Base-by-base conservation (phyloP, 306 rosid genomes). In the Vigna reflexopilosa region DNA sequence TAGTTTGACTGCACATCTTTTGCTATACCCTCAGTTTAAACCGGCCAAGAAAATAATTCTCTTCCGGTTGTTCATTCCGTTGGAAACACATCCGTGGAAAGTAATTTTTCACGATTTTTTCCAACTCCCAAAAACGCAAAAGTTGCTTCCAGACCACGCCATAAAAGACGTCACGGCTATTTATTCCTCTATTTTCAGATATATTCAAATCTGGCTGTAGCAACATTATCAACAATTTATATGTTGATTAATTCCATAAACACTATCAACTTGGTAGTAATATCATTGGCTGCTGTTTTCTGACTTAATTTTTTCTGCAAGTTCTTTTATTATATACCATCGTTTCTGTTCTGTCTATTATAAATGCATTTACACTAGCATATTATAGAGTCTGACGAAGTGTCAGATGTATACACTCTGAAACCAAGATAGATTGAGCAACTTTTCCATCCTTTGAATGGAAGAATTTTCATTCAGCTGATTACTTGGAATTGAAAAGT, bases 361-460 rank as follows among this genome's bases (percentile, higher is more conserved):
- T 63, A 52, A 54, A 67, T 45, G 13, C 7, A 36, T 36, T 36
- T 36, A 58, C 10, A 65, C 7, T 30, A 0, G 16, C 9, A 38
- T 38, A 7, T 6, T 51, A 15, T 20, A 28, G 34, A 36, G 52
- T 28, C 10, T 62, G 14, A 50, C 22, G 15, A 4, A 50, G 20
- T 34, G 40, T 34, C 7, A 34, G 40, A 34, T 34, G 40, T 51
- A 15, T 20, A 28, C 47, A 36, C 52, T 28, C 10, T 62, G 14
- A 50, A 1, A 34, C 22, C 16, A 4, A 50, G 36, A 9, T 14
- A 45, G 40, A 38, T 32, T 49, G 72, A 15, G 62, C 48, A 61
- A n/a, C 57, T 45, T 66, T 54, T 78, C 57, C 47, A 75, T 80
- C 73, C 73, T 66, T 80, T 74, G 76, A 67, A 75, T 48, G 42